A percentile compares a stretch with the other conserved stretches of the same genome.
phyloP scores from a whole-genome alignment of 1,139 yeast genomes.

The Torulaspora globosa region DNA sequence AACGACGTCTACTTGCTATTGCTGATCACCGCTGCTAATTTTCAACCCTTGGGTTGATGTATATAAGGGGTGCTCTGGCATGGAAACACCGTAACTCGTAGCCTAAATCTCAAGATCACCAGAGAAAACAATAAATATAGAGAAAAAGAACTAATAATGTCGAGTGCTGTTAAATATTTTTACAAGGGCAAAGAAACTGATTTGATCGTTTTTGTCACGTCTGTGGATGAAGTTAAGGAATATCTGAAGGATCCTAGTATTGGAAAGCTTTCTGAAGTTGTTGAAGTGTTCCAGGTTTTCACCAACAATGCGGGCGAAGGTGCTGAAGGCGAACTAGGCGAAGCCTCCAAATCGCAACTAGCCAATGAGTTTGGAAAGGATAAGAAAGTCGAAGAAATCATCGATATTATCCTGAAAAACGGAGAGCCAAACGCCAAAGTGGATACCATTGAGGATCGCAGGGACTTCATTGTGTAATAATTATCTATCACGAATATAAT shows the following conservation, averaged over 20 bases:
- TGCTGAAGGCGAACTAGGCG: constrained; percentile 64
- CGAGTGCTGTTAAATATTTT: constrained; percentile 45
- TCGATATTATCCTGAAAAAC: constrained; percentile 50
- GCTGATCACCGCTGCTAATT: background rate
- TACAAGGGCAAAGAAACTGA: constrained; percentile 64
- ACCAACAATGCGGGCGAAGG: constrained; percentile 59
- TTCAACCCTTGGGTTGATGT: background rate
- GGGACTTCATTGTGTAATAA: background rate
- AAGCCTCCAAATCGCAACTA: constrained; percentile 65
- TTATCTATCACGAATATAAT: background rate
- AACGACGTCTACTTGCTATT: background rate
- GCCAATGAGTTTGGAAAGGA: constrained; percentile 61
- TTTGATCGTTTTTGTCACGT: constrained; percentile 62
- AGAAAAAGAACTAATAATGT: constrained; percentile 17
- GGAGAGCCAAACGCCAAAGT: constrained; percentile 42
- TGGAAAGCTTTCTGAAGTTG: constrained; percentile 50
- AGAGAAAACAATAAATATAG: background rate
- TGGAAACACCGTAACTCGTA: background rate
- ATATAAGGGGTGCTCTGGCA: background rate
- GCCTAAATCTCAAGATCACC: background rate
- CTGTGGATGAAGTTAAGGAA: constrained; percentile 46
- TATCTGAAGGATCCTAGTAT: constrained; percentile 50
- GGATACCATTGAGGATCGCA: constrained; percentile 4
- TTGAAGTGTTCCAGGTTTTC: constrained; percentile 62
- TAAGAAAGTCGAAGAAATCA: constrained; percentile 45